A percentile compares a stretch with the other conserved stretches of the same genome.
Conservation (phyloP, 1,284 basidiomycete genomes). For the Tilletia caries region DNA sequence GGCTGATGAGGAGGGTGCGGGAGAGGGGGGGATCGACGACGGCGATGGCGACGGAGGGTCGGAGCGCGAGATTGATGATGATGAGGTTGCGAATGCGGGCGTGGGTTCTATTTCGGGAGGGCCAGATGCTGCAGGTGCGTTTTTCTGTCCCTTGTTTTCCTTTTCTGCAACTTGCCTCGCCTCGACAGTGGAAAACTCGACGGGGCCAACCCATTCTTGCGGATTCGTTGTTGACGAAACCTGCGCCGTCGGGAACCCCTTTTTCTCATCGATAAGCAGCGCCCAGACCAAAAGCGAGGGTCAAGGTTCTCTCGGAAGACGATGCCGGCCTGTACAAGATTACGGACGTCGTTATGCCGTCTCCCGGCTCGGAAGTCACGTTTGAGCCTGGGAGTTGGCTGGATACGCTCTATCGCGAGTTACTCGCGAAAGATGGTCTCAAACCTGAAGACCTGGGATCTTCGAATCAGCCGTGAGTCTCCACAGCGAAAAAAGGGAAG, state of each 20-base stretch:
- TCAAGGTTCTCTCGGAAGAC: constrained; percentile 72
- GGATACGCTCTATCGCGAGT: constrained; percentile 75
- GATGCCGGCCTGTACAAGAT: constrained; percentile 75
- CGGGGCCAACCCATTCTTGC: too few species aligned
- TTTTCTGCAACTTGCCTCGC: not conserved
- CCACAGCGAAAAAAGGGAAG: not conserved
- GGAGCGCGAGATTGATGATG: constrained; percentile 15
- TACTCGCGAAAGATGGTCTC: constrained; percentile 77
- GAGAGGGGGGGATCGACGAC: constrained; percentile 53
- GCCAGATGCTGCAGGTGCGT: constrained; percentile 12
- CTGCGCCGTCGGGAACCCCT: too few species aligned
- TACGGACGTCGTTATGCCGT: constrained; percentile 90
- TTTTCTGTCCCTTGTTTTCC: not conserved
- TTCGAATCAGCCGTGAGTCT: constrained; percentile 72
- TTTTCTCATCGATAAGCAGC: too few species aligned
- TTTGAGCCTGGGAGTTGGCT: constrained; percentile 63
- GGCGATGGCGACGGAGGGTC: constrained; percentile 20
- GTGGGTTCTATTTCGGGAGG: constrained; percentile 16
- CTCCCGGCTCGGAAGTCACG: constrained; percentile 81
- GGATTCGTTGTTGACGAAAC: too few species aligned
- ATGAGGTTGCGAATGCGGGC: constrained; percentile 17
- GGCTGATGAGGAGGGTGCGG: constrained; percentile 19
- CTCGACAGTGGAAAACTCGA: too few species aligned
- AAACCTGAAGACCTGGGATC: constrained; percentile 73
- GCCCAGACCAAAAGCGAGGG: constrained; percentile 56